Percentiles rank a stretch among this genome's conserved stretches.
Conservation (phyloP, 805 yeast species). For the Candida sithepensis region DNA sequence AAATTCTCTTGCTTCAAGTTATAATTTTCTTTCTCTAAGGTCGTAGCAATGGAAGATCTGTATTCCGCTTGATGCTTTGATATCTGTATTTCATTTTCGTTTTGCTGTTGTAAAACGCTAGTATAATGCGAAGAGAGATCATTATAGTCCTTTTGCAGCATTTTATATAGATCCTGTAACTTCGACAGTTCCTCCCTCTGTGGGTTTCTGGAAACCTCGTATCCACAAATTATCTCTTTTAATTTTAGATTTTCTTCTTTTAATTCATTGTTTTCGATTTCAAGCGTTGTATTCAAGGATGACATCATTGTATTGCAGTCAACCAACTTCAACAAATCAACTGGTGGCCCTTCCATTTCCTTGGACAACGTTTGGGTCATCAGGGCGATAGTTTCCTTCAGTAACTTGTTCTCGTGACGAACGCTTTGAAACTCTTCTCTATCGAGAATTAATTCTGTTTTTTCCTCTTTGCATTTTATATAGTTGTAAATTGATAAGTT, state of each 20-base stretch:
- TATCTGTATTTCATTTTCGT: background rate
- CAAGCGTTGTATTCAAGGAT: background rate
- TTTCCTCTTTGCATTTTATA: slow-evolving; percentile 30
- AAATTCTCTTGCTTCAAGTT: background rate
- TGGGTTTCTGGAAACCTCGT: background rate
- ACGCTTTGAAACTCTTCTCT: background rate
- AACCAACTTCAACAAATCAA: background rate
- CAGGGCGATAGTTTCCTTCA: background rate
- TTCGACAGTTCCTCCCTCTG: background rate
- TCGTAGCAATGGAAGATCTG: background rate
- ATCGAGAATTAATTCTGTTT: slow-evolving; percentile 18
- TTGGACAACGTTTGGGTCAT: background rate
- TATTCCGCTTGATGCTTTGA: background rate
- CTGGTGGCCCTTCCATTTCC: background rate
- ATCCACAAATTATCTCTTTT: background rate
- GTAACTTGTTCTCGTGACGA: slow-evolving; percentile 7
- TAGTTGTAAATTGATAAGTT: slow-evolving; percentile 29
- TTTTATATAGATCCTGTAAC: background rate
- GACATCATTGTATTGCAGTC: background rate
- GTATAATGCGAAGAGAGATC: background rate
- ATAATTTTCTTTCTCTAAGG: background rate
- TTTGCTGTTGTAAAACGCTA: background rate
- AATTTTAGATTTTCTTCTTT: background rate
- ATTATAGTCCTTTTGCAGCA: background rate
- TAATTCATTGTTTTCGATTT: background rate